Evolutionary conservation across 2,329 filamentous ascomycete species (phyloP), one percentile per base, ranked within the genome.

Genomic region (Calonectria leucothoes): DNA sequence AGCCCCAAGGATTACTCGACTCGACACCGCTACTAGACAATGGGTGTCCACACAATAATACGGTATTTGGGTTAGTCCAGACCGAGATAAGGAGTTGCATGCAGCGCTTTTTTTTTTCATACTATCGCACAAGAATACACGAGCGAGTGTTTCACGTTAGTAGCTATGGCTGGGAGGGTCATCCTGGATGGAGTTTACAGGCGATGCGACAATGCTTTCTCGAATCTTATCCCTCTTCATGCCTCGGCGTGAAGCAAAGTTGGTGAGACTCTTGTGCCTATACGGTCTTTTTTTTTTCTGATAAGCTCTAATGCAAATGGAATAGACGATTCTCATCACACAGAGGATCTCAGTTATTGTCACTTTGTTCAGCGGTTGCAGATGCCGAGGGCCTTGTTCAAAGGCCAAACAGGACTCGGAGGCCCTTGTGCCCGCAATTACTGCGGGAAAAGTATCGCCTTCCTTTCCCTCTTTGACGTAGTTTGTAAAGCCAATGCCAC

Each of bases 1-100:
- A 98, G 95, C 82, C 97, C 96, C 1, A 99, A 98, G 89, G 96
- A 83, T 80, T 80, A 80, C 73, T 79, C 77, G 15, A 80, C 78
- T 0, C 73, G 78, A 68, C 78, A 80, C 39, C 72, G 78, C 11
- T 80, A 80, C 59, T 80, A 80, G 75, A 72, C 8, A 42, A 51
- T 5, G 12, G 20, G 33, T 52, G 42, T 25, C 20, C 11, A 45
- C 35, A 20, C 42, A 37, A 48, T 12, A 20, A 52, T n/a, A 27
- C 33, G 35, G 31, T 68, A 39, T 35, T 29, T 69, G 55, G 55
- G 23, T 17, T 49, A 42, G 42, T 35, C n/a, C 51, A 29, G 31
- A 25, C 39, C 55, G n/a, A 52, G 25, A 63, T 42, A 61, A 49
- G n/a, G 17, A 17, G 4, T 45, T 25, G 11, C 33, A 37, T 52